Evolutionary conservation across 2,329 filamentous ascomycete genomes (phyloP).

Genomic region (Xylariaceae sp.): DNA sequence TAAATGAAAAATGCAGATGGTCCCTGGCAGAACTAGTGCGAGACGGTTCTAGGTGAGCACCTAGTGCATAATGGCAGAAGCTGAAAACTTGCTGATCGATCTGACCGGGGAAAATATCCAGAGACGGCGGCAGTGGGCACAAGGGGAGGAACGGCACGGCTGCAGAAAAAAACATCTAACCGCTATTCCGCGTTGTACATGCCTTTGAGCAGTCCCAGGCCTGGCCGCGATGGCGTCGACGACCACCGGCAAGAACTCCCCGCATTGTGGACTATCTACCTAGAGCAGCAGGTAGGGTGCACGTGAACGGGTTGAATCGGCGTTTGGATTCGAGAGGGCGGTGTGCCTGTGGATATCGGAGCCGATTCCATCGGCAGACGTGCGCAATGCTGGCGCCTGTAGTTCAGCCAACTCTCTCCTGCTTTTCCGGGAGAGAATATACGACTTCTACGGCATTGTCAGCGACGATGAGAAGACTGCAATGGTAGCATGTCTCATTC

Average conservation of each 20-base stretch:
- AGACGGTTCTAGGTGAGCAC: not conserved
- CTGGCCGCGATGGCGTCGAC: conserved; percentile 21
- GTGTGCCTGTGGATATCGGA: conserved; percentile 7
- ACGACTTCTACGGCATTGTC: not conserved
- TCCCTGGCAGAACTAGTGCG: not conserved
- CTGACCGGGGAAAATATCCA: not conserved
- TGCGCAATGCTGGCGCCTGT: conserved; percentile 11
- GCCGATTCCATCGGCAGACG: not conserved
- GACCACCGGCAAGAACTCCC: conserved; percentile 25
- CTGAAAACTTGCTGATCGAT: not conserved
- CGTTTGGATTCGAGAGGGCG: conserved; percentile 4
- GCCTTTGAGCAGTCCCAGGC: conserved; percentile 28
- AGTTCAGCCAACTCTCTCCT: not conserved
- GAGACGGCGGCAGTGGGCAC: not conserved
- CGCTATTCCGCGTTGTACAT: conserved; percentile 3
- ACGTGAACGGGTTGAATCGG: not conserved
- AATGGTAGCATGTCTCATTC: not conserved
- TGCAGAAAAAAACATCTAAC: conserved; percentile 3
- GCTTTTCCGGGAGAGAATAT: not conserved
- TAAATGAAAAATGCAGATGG: not conserved
- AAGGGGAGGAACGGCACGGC: not conserved
- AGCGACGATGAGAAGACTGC: not conserved
- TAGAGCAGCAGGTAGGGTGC: not conserved
- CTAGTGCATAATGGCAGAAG: not conserved
- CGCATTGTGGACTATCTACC: conserved; percentile 19